These are phyloP conservation scores for Chiua virens DNA, from an alignment of 768 basidiomycete genomes.

Conservation along the genomic window DNA sequence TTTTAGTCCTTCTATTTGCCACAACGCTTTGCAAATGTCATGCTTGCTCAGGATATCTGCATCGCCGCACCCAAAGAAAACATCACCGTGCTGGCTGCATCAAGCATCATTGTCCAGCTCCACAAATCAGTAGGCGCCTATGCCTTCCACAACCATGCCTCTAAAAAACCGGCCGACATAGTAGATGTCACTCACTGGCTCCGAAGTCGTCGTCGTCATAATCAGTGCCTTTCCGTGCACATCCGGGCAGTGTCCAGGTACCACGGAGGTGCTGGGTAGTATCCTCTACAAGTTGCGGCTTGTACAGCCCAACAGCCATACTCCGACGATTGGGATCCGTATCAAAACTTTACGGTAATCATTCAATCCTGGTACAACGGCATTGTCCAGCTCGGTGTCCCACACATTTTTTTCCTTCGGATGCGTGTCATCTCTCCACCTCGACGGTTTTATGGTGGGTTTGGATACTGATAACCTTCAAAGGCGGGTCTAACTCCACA, in stretches of 20 bases:
- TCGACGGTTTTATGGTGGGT: background rate
- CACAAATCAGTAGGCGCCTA: conserved; percentile 35
- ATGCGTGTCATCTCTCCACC: conserved; percentile 3
- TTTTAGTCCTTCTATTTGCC: conserved; percentile 6
- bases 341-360: conserved; percentile 7
- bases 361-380: conserved; percentile 5
- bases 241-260: background rate
- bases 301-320: background rate
- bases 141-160: no score
- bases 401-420: conserved; percentile 1
- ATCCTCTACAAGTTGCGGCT: conserved; percentile 12
- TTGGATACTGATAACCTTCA: background rate
- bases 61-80: conserved; percentile 39
- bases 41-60: conserved; percentile 39
- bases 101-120: conserved; percentile 37
- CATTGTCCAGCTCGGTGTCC: background rate
- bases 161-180: background rate
- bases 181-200: background rate
- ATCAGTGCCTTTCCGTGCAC: conserved; percentile 15
- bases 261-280: background rate
- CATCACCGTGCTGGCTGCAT: conserved; percentile 34
- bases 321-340: background rate
- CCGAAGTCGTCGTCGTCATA: conserved; percentile 4
- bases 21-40: conserved; percentile 11
- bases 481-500: background rate